Percentiles rank a stretch among this genome's conserved stretches.
These are phyloP conservation scores for Macroventuria anomochaeta DNA, from an alignment of 2,329 filamentous ascomycete genomes.

Conservation along the genomic window DNA sequence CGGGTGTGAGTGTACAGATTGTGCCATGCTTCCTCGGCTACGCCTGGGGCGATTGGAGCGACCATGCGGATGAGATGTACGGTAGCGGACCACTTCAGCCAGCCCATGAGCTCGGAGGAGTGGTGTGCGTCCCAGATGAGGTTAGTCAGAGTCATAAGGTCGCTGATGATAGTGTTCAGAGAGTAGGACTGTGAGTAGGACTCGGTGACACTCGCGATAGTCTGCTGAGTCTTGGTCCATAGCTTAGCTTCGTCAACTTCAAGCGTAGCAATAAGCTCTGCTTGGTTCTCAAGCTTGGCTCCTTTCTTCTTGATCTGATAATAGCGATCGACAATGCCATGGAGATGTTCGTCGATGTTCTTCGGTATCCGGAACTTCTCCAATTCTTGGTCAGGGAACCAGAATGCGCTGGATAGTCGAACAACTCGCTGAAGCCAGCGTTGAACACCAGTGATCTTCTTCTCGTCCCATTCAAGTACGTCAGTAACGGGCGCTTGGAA, in stretches of 20 bases:
- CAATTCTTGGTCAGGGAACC: conserved; percentile 32
- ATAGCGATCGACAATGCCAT: conserved; percentile 21
- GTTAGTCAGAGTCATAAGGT: conserved; percentile 84
- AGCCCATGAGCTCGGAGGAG: conserved; percentile 47
- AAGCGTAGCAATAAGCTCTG: conserved; percentile 21
- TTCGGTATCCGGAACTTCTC: conserved; percentile 26
- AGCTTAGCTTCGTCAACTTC: conserved; percentile 52
- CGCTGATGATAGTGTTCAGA: conserved; percentile 83
- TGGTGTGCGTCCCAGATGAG: conserved; percentile 44
- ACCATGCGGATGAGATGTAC: conserved; percentile 71
- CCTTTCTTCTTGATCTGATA: not conserved
- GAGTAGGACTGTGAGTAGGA: conserved; percentile 75
- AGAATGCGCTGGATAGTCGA: conserved; percentile 54
- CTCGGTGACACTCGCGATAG: conserved; percentile 69
- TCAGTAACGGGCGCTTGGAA: conserved; percentile 87
- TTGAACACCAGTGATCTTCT: conserved; percentile 79
- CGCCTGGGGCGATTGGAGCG: conserved; percentile 79
- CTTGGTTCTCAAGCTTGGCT: not conserved
- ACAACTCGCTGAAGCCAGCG: conserved; percentile 77
- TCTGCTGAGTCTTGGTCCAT: conserved; percentile 71
- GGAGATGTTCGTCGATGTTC: conserved; percentile 37
- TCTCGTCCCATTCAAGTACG: conserved; percentile 85
- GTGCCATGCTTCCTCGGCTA: conserved; percentile 82
- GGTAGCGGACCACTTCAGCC: conserved; percentile 59
- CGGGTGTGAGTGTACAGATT: conserved; percentile 53